These are phyloP conservation scores for Crepidotus variabilis DNA, from an alignment of 768 basidiomycete species.

Conservation along the genomic window DNA sequence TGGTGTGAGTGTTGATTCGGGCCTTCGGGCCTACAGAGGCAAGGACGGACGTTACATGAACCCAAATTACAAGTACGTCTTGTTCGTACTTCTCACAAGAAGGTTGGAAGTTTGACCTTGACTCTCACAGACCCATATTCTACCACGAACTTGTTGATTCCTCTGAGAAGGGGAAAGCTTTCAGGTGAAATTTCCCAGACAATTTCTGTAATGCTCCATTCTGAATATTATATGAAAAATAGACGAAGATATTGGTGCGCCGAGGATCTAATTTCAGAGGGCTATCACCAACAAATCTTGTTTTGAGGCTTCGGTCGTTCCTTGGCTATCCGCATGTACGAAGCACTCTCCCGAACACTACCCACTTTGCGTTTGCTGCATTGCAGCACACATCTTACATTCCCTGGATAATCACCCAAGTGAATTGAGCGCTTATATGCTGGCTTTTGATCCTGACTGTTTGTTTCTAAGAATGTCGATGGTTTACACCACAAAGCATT, in stretches of 20 bases:
- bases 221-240: neutral
- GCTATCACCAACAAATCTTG: neutral
- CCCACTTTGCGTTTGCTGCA: constrained; percentile 69
- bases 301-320: constrained; percentile 63
- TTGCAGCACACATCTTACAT: constrained; percentile 69
- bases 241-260: constrained; percentile 82
- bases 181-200: constrained; percentile 47
- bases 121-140: constrained; percentile 52
- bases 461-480: constrained; percentile 68
- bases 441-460: neutral
- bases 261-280: constrained; percentile 6
- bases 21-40: constrained; percentile 92
- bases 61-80: constrained; percentile 77
- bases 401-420: constrained; percentile 71
- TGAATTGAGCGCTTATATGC: constrained; percentile 22
- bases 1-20: constrained; percentile 93
- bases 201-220: neutral
- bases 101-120: constrained; percentile 1
- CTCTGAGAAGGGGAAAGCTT: constrained; percentile 61
- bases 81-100: constrained; percentile 1
- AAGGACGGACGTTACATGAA: constrained; percentile 84
- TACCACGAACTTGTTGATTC: constrained; percentile 82
- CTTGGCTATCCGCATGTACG: constrained; percentile 86
- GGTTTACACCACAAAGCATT: constrained; percentile 87
- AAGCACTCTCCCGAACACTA: constrained; percentile 82